Evolutionary conservation across 768 basidiomycete genomes (phyloP), one percentile per base, ranked within the genome.

Genomic region (Suillus hirtellus): DNA sequence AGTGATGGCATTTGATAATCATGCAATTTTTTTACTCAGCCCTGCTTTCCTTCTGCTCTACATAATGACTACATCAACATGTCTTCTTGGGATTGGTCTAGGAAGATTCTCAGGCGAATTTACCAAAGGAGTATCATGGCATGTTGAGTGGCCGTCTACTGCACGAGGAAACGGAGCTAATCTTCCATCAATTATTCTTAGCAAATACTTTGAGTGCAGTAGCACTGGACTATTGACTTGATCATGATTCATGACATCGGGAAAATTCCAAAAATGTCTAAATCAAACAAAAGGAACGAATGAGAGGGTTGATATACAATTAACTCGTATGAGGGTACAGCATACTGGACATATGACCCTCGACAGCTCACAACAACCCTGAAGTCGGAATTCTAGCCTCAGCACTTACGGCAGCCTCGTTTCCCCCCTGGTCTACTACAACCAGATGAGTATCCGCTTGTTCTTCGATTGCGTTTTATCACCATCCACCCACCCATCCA

Each of bases 1-100:
- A 53, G 52, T 53, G n/a, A 35, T 53, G 52, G 8, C 52, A 53
- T 53, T 53, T 53, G 52, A 35, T 53, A 34, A 53, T 35, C 52
- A 34, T 27, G 10, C 31, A 35, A 53, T 1, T n/a, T 53, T 52
- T n/a, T 53, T 19, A 27, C 49, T 34, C 11, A 19, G 10, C 0
- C 24, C 2, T 34, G 27, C 50, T 19, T 53, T 19, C 52, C 52
- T 35, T 19, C 52, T 52, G 10, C 31, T 53, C 19, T 34, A 19
- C 49, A 15, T 8, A 37, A 6, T 31, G 31, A 31, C 31, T 31
- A 31, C 31, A 31, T 31, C 31, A 31, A 24, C 9, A 17, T 52
- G 17, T 52, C 31, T 19, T 35, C 52, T 12, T n/a, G 31, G 31
- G 31, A 52, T 52, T 52, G 27, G 31, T 34, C 4, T 17, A n/a